A percentile compares a stretch with the other conserved stretches of the same genome.
phyloP scores from a whole-genome alignment of 352 stramenopile species.

The Blastocystis sp. region DNA sequence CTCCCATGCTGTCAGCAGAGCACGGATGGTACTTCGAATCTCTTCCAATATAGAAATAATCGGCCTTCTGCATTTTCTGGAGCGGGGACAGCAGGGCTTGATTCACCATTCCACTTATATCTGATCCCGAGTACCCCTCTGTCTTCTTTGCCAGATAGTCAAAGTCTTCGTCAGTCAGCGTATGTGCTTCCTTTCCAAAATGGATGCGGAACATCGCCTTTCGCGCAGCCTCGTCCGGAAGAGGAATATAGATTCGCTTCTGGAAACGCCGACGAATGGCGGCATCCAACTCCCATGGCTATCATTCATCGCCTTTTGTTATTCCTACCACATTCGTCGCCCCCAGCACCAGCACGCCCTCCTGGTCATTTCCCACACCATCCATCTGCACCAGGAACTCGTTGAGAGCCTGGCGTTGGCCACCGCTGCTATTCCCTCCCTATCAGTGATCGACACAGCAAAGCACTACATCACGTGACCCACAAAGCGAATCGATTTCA shows the following conservation, averaged over 20 bases:
- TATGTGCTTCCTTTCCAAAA: slow-evolving; percentile 88
- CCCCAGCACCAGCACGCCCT: slow-evolving; percentile 85
- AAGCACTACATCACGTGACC: slow-evolving; percentile 69
- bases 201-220: slow-evolving; percentile 91
- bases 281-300: slow-evolving; percentile 89
- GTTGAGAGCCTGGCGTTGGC: slow-evolving; percentile 94
- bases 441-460: not conserved
- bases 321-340: slow-evolving; percentile 82
- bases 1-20: slow-evolving; percentile 63
- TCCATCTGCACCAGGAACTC: slow-evolving; percentile 96
- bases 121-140: slow-evolving; percentile 87
- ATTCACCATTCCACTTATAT: slow-evolving; percentile 91
- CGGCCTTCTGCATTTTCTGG: slow-evolving; percentile 89
- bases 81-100: slow-evolving; percentile 94
- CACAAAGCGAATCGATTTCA: slow-evolving; percentile 88
- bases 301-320: not conserved
- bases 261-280: slow-evolving; percentile 79
- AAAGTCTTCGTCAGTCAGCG: slow-evolving; percentile 85
- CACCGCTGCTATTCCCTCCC: slow-evolving; percentile 73
- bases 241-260: slow-evolving; percentile 86
- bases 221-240: slow-evolving; percentile 79
- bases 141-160: slow-evolving; percentile 82
- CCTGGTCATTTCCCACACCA: slow-evolving; percentile 81
- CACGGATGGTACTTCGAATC: slow-evolving; percentile 42
- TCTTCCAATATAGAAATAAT: slow-evolving; percentile 69